Evolutionary conservation across 345 rosid genomes (phyloP).

Genomic region (Hibiscus trionum): DNA sequence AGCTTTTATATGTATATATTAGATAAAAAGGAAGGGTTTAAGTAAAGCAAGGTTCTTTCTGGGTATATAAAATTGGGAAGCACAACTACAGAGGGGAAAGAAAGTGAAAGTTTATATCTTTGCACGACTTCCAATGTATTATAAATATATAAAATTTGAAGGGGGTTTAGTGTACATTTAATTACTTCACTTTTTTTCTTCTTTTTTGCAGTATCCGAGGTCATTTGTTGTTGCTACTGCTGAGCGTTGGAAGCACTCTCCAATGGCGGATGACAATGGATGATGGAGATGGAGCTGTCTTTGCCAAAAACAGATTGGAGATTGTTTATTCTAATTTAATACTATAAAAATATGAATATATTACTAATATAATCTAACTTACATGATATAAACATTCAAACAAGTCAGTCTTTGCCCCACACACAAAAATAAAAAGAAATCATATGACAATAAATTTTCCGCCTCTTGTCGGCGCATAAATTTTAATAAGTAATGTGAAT

Average conservation of each 20-base stretch:
- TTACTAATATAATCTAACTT: too few species aligned
- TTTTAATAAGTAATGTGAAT: too few species aligned
- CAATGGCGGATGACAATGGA: neutral
- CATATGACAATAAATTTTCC: too few species aligned
- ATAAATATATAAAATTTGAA: neutral
- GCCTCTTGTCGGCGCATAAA: too few species aligned
- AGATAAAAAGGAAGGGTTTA: neutral
- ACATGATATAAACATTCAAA: too few species aligned
- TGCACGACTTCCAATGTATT: conserved; percentile 18
- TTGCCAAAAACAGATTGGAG: too few species aligned
- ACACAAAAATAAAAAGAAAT: too few species aligned
- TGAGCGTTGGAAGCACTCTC: neutral
- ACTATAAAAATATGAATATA: too few species aligned
- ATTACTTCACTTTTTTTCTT: neutral
- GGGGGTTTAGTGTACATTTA: neutral
- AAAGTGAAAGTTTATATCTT: conserved; percentile 2
- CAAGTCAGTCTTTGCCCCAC: too few species aligned
- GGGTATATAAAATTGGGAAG: neutral
- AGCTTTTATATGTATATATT: neutral
- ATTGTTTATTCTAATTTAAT: too few species aligned
- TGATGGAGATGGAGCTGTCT: too few species aligned
- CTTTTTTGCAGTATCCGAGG: neutral
- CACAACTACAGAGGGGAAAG: neutral
- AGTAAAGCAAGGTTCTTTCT: conserved; percentile 3
- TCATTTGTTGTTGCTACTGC: neutral